Percentiles rank a stretch among this genome's conserved stretches.
These are phyloP conservation scores for Setaria italica DNA, from an alignment of 202 grass and related monocot genomes.

Conservation along the genomic window DNA sequence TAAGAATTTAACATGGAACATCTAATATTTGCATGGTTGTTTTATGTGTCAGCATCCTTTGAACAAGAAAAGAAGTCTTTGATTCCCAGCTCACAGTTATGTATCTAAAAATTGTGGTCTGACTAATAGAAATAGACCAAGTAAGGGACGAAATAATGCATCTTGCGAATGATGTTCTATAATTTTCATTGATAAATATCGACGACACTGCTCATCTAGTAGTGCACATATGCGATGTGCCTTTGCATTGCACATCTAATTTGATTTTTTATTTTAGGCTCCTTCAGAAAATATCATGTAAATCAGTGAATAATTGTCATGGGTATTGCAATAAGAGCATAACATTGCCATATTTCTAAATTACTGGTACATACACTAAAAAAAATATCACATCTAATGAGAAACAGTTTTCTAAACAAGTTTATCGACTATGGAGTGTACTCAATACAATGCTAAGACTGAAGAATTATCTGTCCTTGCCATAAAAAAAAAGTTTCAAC, in stretches of 20 bases:
- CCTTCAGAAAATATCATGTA: conserved; percentile 5
- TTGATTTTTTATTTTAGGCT: conserved; percentile 26
- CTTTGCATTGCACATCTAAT: conserved; percentile 30
- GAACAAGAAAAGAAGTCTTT: conserved; percentile 19
- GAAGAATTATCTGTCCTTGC: conserved; percentile 21
- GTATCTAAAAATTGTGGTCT: not conserved
- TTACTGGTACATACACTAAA: not conserved
- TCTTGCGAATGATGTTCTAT: conserved; percentile 3
- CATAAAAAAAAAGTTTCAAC: conserved; percentile 17
- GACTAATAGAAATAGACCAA: conserved; percentile 1
- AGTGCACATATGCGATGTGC: conserved; percentile 9
- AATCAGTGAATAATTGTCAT: conserved; percentile 4
- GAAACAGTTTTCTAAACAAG: conserved; percentile 29
- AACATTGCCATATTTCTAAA: not conserved
- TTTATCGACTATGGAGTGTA: not conserved
- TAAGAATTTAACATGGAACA: conserved; percentile 8
- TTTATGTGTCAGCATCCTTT: conserved; percentile 12
- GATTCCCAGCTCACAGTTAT: not conserved
- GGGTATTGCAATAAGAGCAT: conserved; percentile 34
- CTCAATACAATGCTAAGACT: conserved; percentile 14
- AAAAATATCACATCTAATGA: conserved; percentile 5
- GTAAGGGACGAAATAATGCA: conserved; percentile 18
- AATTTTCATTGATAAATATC: conserved; percentile 16
- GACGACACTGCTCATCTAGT: not conserved
- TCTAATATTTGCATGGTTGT: conserved; percentile 19